Evolutionary conservation across 2,329 filamentous ascomycete genomes (phyloP).

Genomic region (Calonectria henricotiae): DNA sequence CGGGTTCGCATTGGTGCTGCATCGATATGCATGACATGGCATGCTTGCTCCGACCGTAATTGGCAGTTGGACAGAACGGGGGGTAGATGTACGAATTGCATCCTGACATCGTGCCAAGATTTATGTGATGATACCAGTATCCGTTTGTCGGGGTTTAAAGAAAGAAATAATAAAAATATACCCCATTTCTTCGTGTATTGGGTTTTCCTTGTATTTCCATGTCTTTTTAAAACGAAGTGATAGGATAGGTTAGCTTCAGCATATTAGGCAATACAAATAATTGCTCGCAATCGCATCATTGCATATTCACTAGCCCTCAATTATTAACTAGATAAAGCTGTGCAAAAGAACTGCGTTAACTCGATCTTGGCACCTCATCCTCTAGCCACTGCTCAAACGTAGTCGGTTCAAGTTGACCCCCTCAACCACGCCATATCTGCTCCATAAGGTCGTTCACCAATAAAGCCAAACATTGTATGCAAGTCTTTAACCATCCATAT

Average conservation of each 20-base stretch:
- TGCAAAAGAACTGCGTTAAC: background rate
- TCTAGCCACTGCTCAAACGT: constrained; percentile 47
- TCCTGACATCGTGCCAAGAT: background rate
- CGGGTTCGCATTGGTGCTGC: background rate
- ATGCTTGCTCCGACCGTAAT: background rate
- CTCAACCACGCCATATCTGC: constrained; percentile 46
- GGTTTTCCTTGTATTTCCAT: too few species aligned
- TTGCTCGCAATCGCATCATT: too few species aligned
- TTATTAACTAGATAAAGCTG: background rate
- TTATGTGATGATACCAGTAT: too few species aligned
- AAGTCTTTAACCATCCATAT: constrained; percentile 49
- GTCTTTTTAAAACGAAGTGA: too few species aligned
- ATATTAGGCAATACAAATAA: too few species aligned
- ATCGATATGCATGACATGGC: background rate
- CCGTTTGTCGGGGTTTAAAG: too few species aligned
- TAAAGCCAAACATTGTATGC: constrained; percentile 48
- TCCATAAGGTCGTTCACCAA: constrained; percentile 45
- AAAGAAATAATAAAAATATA: too few species aligned
- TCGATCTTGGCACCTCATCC: constrained; percentile 30
- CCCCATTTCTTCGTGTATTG: too few species aligned
- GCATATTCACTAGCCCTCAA: background rate
- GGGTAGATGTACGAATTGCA: background rate
- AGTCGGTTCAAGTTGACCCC: constrained; percentile 43
- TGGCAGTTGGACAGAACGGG: background rate
- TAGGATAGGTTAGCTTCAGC: too few species aligned